A percentile compares a stretch with the other conserved stretches of the same genome.
Evolutionary conservation across 1,284 basidiomycete species (phyloP).

Genomic region (Rhodotorula sp.): DNA sequence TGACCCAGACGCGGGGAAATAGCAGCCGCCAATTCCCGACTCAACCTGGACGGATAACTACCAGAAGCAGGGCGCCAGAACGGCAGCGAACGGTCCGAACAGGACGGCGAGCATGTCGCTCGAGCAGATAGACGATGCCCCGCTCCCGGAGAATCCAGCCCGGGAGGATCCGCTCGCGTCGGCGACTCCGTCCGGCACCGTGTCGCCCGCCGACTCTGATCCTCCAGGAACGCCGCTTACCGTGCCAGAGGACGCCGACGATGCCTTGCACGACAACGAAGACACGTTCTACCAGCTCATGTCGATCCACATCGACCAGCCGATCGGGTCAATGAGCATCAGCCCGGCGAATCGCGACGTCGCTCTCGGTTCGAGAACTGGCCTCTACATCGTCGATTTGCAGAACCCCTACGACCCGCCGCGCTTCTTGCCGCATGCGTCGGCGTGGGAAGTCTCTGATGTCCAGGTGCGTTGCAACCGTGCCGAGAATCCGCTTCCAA

Average conservation of each 20-base stretch:
- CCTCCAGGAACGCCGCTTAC: background rate
- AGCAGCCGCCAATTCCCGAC: no score
- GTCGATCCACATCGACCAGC: conserved; percentile 49
- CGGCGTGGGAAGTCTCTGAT: conserved; percentile 92
- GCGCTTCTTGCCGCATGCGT: conserved; percentile 89
- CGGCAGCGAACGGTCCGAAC: no score
- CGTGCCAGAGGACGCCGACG: background rate
- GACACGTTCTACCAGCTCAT: conserved; percentile 31
- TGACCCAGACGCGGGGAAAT: no score
- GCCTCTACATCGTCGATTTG: conserved; percentile 94
- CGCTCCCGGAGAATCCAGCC: no score
- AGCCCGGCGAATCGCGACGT: conserved; percentile 70
- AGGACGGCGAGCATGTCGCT: no score
- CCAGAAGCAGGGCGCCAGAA: no score
- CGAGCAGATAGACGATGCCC: no score
- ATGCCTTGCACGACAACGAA: conserved; percentile 9
- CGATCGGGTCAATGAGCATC: conserved; percentile 53
- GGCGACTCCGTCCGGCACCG: no score
- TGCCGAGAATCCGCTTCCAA: background rate
- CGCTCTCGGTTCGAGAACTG: conserved; percentile 62
- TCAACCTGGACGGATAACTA: no score
- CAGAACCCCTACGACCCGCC: conserved; percentile 82
- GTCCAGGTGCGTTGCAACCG: conserved; percentile 2
- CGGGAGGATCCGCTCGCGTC: no score
- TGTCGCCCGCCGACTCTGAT: background rate